A percentile compares a stretch with the other conserved stretches of the same genome.
Conservation (phyloP, 164 flowering plant genomes). For the Liriodendron chinense region DNA sequence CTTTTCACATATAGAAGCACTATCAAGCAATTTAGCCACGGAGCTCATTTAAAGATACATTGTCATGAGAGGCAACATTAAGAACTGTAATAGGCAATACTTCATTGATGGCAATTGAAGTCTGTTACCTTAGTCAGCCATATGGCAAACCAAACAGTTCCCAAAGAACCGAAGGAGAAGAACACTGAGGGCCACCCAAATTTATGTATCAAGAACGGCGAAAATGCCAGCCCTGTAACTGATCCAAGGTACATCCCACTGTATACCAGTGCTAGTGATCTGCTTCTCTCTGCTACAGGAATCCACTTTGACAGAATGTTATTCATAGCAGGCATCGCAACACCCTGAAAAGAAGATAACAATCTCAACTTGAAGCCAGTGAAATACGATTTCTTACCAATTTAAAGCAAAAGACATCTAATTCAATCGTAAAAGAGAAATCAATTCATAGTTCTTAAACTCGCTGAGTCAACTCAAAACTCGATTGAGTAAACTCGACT, state of each 20-base stretch:
- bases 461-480: too few species aligned
- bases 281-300: constrained; percentile 92
- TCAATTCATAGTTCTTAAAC: too few species aligned
- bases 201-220: constrained; percentile 79
- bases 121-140: constrained; percentile 78
- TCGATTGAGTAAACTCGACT: too few species aligned
- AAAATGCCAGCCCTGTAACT: constrained; percentile 91
- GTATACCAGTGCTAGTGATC: constrained; percentile 91
- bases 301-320: constrained; percentile 93
- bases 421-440: constrained; percentile 1
- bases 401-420: not conserved
- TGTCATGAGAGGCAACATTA: constrained; percentile 4
- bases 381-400: not conserved
- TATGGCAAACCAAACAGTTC: constrained; percentile 77
- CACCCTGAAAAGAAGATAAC: constrained; percentile 62
- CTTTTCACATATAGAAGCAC: not conserved
- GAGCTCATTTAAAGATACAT: not conserved
- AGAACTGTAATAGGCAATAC: not conserved
- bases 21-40: not conserved
- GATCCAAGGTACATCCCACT: constrained; percentile 99
- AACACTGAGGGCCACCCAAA: constrained; percentile 98
- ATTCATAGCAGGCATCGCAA: constrained; percentile 99
- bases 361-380: not conserved
- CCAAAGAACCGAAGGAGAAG: constrained; percentile 93
- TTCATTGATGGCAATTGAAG: not conserved